Conservation (phyloP, 2,329 filamentous ascomycete genomes). For the Calonectria hongkongensis region DNA sequence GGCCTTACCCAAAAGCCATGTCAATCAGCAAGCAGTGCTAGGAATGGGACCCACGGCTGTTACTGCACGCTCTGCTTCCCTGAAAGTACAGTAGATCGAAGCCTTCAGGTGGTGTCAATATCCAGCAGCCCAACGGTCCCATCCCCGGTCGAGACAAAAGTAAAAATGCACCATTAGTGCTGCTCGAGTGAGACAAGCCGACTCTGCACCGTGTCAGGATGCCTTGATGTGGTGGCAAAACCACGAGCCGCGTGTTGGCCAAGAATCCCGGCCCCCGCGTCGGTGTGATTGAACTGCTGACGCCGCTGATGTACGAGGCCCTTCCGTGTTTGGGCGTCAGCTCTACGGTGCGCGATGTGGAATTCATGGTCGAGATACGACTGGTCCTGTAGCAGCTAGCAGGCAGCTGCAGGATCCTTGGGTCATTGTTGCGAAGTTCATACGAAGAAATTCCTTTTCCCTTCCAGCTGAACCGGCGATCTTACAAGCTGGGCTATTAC, state of each 20-base stretch:
- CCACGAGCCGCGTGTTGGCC: slow-evolving; percentile 25
- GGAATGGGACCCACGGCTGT: slow-evolving; percentile 16
- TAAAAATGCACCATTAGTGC: slow-evolving; percentile 30
- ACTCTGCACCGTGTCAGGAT: slow-evolving; percentile 26
- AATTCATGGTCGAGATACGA: neutral
- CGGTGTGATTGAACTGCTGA: slow-evolving; percentile 31
- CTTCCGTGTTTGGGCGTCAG: slow-evolving; percentile 24
- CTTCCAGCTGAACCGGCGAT: slow-evolving; percentile 7
- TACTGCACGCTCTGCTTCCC: slow-evolving; percentile 6
- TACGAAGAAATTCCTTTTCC: neutral
- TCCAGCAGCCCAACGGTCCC: slow-evolving; percentile 24
- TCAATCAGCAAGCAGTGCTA: slow-evolving; percentile 14
- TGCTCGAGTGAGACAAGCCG: slow-evolving; percentile 33
- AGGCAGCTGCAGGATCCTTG: slow-evolving; percentile 19
- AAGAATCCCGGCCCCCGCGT: slow-evolving; percentile 21
- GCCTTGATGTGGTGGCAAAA: slow-evolving; percentile 31
- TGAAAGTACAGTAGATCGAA: slow-evolving; percentile 3
- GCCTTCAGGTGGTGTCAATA: slow-evolving; percentile 27
- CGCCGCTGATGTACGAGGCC: slow-evolving; percentile 26
- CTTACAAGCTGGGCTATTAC: slow-evolving; percentile 11
- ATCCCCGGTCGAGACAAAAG: slow-evolving; percentile 35
- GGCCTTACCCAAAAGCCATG: neutral
- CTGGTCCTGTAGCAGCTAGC: neutral
- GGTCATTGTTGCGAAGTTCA: neutral
- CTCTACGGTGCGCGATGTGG: slow-evolving; percentile 4